These are phyloP conservation scores for Asterochloris sp. DNA, from an alignment of 139 green algal species.

Conservation along the genomic window DNA sequence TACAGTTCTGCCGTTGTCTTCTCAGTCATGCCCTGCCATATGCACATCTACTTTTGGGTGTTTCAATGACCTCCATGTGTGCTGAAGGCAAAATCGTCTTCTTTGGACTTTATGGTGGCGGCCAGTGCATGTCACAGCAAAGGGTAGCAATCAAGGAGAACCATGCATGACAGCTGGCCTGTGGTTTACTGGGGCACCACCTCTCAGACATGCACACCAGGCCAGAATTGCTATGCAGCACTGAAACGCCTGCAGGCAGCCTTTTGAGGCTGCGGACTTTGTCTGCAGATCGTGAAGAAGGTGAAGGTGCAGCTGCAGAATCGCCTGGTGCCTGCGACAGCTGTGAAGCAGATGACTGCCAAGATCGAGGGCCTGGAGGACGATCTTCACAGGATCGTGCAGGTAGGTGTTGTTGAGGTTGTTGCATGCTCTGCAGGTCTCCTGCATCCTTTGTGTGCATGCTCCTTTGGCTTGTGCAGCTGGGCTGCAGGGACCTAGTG, in stretches of 20 bases:
- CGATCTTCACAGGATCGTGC: constrained; percentile 46
- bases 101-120: too few relatives aligned
- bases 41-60: too few relatives aligned
- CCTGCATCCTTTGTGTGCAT: background rate
- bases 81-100: too few relatives aligned
- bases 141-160: too few relatives aligned
- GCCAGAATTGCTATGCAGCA: background rate
- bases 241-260: background rate
- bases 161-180: background rate
- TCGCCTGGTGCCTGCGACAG: constrained; percentile 56
- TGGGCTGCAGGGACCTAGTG: too few relatives aligned
- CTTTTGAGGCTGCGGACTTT: background rate
- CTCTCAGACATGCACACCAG: background rate
- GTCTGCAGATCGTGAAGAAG: constrained; percentile 63
- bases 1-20: too few relatives aligned
- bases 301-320: constrained; percentile 56
- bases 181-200: background rate
- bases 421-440: background rate
- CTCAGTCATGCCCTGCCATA: too few relatives aligned
- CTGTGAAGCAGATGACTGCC: constrained; percentile 55
- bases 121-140: too few relatives aligned
- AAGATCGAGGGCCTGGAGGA: constrained; percentile 61
- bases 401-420: constrained; percentile 1
- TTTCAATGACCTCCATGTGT: too few relatives aligned
- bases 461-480: background rate